These are phyloP conservation scores for Brassica rapa DNA, from an alignment of 345 rosid genomes.

Conservation along the genomic window DNA sequence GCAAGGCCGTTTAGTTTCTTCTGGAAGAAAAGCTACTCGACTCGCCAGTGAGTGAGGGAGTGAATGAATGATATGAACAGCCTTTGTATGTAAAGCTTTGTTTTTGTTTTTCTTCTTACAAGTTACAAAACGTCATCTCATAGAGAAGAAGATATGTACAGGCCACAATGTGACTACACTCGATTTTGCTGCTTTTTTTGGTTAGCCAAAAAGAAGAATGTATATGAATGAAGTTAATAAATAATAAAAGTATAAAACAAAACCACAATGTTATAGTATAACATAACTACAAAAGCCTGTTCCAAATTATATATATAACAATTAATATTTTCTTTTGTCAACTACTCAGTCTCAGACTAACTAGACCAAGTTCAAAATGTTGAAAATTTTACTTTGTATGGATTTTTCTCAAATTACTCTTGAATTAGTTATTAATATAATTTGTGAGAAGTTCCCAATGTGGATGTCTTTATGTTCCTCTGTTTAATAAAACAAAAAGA, in stretches of 20 bases:
- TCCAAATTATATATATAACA: neutral
- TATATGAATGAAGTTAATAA: conserved; percentile 22
- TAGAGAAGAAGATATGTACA: conserved; percentile 52
- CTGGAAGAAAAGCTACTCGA: neutral
- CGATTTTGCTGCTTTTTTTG: conserved; percentile 32
- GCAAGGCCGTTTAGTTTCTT: conserved; percentile 60
- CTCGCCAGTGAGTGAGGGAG: conserved; percentile 20
- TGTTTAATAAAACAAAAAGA: neutral
- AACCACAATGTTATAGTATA: neutral
- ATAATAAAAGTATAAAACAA: conserved; percentile 6
- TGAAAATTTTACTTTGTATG: too few species aligned
- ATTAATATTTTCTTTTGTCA: too few species aligned
- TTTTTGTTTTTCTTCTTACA: conserved; percentile 19
- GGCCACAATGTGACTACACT: conserved; percentile 31
- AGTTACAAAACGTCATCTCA: neutral
- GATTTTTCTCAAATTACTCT: too few species aligned
- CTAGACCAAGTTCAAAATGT: too few species aligned
- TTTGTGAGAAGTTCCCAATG: too few species aligned
- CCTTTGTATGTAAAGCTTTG: conserved; percentile 52
- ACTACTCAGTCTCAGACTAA: too few species aligned
- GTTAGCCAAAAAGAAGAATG: conserved; percentile 17
- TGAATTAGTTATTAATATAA: too few species aligned
- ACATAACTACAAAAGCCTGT: neutral
- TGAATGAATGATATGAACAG: conserved; percentile 30
- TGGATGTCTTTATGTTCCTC: neutral